Evolutionary conservation across 768 basidiomycete species (phyloP), one percentile per base, ranked within the genome.

Genomic region (Russula brevipes): DNA sequence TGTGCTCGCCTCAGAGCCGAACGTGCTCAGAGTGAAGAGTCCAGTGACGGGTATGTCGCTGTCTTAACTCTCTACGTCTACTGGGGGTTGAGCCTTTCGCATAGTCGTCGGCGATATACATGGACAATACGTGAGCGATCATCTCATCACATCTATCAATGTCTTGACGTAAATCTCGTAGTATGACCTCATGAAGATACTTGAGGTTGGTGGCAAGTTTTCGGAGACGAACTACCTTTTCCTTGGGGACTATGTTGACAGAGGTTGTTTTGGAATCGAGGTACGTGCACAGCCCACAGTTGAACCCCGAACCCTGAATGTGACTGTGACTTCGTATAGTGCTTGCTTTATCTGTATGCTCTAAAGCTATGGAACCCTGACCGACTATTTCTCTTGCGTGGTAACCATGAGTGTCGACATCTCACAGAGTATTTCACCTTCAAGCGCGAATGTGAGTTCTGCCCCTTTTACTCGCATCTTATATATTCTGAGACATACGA

Each of bases 141-240:
- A 10, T 35, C 17, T 12, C 44, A 30, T 39, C 51, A 4, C 7
- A 35, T 39, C 33, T 45, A 19, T 35, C 19, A 19, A 54, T 31
- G 10, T 47, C 38, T 49, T 41, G 19, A 31, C 17, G 4, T 17
- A 2, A 1, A 38, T 49, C n/a, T 33, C 35, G 10, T 69, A 96
- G 93, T 97, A 93, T 73, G 94, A 97, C 75, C 79, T 97, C 65
- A 95, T 97, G 92, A 96, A 97, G 75, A 81, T 97, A 53, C 94
- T 97, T 69, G 94, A 96, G 69, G 89, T 97, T 35, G 94, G 94
- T 38, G 94, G 94, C 2, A 85, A 82, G 66, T 78, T 92, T 52
- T 70, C 81, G 42, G 87, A 94, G 31, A 95, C 88, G 59, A 79
- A 85, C 12, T 97, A 97, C 78, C 79, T 96, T 50, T 97, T 97